These are phyloP conservation scores for Plantago elongata DNA, from an alignment of 257 asterid species.

Conservation along the genomic window DNA sequence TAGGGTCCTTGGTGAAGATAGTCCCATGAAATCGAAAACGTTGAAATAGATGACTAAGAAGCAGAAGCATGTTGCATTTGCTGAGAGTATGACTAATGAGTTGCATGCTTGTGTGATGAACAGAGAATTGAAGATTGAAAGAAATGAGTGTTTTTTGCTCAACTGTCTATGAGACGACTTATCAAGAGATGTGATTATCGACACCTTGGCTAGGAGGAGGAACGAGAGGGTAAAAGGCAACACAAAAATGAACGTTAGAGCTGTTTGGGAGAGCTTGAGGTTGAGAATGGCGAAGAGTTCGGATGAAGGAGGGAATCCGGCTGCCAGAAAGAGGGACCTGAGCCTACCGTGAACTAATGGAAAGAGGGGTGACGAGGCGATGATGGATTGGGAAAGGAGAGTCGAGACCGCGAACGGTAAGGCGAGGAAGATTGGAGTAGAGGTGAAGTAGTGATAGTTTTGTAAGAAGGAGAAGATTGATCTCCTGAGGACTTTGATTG, in stretches of 20 bases:
- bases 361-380: slow-evolving; percentile 39
- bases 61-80: slow-evolving; percentile 65
- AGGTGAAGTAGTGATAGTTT: slow-evolving; percentile 53
- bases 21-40: slow-evolving; percentile 24
- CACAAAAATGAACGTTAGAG: slow-evolving; percentile 37
- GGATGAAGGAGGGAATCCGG: slow-evolving; percentile 66
- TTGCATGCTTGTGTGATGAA: slow-evolving; percentile 52
- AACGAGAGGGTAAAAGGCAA: slow-evolving; percentile 62
- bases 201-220: slow-evolving; percentile 61
- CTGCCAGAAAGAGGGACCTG: slow-evolving; percentile 47
- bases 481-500: slow-evolving; percentile 48
- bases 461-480: slow-evolving; percentile 67
- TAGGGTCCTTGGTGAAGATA: slow-evolving; percentile 29
- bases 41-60: slow-evolving; percentile 40
- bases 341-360: slow-evolving; percentile 43
- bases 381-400: slow-evolving; percentile 48
- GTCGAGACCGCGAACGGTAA: slow-evolving; percentile 59
- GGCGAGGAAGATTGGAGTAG: slow-evolving; percentile 49
- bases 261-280: slow-evolving; percentile 68
- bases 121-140: slow-evolving; percentile 23
- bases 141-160: not conserved
- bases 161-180: not conserved
- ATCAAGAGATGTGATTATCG: slow-evolving; percentile 30
- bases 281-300: slow-evolving; percentile 49
- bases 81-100: slow-evolving; percentile 42